Evolutionary conservation across 2,329 filamentous ascomycete species (phyloP).

Genomic region (Pestalotiopsis sp.): DNA sequence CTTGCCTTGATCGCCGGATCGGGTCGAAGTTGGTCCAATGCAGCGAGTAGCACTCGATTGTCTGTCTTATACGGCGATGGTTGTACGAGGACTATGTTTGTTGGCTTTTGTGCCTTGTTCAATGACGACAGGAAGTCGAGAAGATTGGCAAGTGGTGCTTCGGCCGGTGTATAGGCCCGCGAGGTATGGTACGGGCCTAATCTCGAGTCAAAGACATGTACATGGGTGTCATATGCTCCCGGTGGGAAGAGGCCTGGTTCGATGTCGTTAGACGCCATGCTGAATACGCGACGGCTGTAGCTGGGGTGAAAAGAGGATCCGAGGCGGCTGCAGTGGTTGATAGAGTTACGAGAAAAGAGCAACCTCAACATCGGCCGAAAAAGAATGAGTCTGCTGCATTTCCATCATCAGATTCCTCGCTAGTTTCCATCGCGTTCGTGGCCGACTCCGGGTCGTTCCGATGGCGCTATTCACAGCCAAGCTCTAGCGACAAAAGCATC

Average conservation of each 20-base stretch:
- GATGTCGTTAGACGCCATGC: background rate
- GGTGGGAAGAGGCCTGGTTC: background rate
- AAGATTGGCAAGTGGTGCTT: conserved; percentile 1
- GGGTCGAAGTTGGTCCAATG: background rate
- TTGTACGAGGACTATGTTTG: background rate
- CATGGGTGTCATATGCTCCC: conserved; percentile 17
- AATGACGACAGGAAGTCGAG: conserved; percentile 1
- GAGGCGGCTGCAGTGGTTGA: no score
- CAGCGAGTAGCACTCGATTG: background rate
- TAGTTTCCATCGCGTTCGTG: no score
- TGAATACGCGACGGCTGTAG: background rate
- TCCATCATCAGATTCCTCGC: no score
- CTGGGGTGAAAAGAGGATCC: background rate
- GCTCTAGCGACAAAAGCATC: background rate
- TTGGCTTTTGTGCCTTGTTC: background rate
- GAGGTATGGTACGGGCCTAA: conserved; percentile 13
- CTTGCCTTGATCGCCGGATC: background rate
- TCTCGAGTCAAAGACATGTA: conserved; percentile 16
- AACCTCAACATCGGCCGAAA: no score
- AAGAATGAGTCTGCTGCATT: no score
- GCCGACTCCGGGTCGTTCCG: no score
- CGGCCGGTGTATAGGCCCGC: conserved; percentile 15
- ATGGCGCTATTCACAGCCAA: background rate
- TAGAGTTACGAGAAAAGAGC: no score
- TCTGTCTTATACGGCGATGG: background rate